Evolutionary conservation across 129 eudicot genomes (phyloP), one percentile per base, ranked within the genome.

Genomic region (Erigeron canadensis): DNA sequence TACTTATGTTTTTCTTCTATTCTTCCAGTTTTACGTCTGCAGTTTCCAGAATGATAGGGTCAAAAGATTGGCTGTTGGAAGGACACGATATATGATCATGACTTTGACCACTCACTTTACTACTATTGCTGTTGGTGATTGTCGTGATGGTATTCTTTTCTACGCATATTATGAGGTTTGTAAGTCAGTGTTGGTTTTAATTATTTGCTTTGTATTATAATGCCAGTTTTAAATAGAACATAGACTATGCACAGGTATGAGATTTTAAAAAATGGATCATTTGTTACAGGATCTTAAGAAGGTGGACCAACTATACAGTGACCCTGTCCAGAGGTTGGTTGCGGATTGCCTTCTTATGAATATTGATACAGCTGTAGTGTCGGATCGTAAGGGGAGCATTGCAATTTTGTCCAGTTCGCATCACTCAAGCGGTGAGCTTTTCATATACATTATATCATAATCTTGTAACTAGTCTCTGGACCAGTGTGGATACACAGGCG

Each of bases 111-210:
- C 98, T 63, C 86, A 94, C 74, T 78, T 84, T 69, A 90, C 92
- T 50, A 87, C 89, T 75, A 94, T 94, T 77, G 97, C 96, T 74
- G 98, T 94, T 77, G 98, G 98, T 72, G 97, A 94, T 84, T 87
- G 96, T 84, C 95, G 98, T 47, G 98, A 94, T 86, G 98, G 98
- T 53, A 75, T 94, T 77, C 96, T 94, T 77, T 88, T 89, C 74
- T 94, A 81, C 71, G 82, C 90, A 2, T 94, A 87, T 72, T 80
- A 84, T 69, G 98, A 94, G 96, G 98, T 94, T 28, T 60, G 69
- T 70, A 54, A 38, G 70, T 65, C 48, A 51, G 4, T 51, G 18
- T 23, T 17, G 13, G 18, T 40, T 48, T 38, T 72, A 59, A 15
- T 65, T 39, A 13, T 53, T 64, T 55, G 63, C 40, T 28, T 6